Conservation (phyloP, 768 basidiomycete genomes). For the Rhodotorula sphaerocarpa region DNA sequence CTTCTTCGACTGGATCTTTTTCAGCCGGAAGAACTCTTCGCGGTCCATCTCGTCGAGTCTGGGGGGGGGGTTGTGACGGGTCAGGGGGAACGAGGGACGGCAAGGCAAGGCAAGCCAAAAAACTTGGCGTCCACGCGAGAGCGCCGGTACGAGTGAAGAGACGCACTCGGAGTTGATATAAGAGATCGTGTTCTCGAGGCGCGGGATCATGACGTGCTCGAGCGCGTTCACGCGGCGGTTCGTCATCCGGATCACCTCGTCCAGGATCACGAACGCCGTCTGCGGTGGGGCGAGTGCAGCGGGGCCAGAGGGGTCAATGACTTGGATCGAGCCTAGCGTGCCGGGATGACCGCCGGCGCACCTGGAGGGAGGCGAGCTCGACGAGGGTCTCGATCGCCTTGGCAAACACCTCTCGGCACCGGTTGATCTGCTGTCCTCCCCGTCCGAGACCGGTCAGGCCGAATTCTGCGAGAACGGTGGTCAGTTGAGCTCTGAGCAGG, state of each 20-base stretch:
- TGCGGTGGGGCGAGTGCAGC: conserved; percentile 44
- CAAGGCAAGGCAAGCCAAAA: neutral
- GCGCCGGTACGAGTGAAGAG: no score
- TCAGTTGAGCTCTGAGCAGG: neutral
- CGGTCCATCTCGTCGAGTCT: conserved; percentile 89
- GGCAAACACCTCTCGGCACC: conserved; percentile 92
- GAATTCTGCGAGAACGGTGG: conserved; percentile 57
- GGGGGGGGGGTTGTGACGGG: neutral
- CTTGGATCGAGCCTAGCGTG: no score
- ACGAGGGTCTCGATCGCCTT: conserved; percentile 96
- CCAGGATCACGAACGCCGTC: conserved; percentile 95
- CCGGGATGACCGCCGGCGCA: conserved; percentile 22
- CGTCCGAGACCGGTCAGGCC: conserved; percentile 93
- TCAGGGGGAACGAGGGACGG: neutral
- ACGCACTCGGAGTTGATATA: conserved; percentile 79
- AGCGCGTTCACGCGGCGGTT: conserved; percentile 98
- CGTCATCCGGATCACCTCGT: conserved; percentile 98
- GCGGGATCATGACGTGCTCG: conserved; percentile 91
- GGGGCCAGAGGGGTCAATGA: neutral
- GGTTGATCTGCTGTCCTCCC: conserved; percentile 90
- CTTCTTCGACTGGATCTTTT: conserved; percentile 40
- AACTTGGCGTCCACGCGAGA: neutral
- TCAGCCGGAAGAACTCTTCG: conserved; percentile 51
- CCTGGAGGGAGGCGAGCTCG: conserved; percentile 78
- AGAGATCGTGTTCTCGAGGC: conserved; percentile 92